A percentile compares a stretch with the other conserved stretches of the same genome.
These are phyloP conservation scores for Calamus simplicifolius DNA, from an alignment of 176 grass and related monocot genomes.

Conservation along the genomic window DNA sequence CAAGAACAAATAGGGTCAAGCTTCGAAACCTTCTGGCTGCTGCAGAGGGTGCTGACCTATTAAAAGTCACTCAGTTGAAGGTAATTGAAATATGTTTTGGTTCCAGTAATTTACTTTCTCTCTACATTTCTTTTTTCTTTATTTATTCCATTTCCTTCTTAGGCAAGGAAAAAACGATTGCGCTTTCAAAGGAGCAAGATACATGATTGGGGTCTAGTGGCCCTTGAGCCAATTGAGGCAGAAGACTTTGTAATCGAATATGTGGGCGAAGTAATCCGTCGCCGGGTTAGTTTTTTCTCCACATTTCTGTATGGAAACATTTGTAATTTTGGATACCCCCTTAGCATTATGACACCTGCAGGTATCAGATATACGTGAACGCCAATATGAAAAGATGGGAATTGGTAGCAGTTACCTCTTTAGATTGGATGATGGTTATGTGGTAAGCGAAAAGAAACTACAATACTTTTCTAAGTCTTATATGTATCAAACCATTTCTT, in stretches of 20 bases:
- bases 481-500: too few relatives aligned
- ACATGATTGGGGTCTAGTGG: constrained; percentile 94
- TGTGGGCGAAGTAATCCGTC: constrained; percentile 85
- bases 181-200: constrained; percentile 97
- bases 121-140: constrained; percentile 1
- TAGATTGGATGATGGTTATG: constrained; percentile 91
- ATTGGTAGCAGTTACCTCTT: constrained; percentile 98
- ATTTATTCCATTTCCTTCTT: constrained; percentile 16
- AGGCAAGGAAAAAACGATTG: constrained; percentile 89
- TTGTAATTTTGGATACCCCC: constrained; percentile 2
- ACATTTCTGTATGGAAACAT: not conserved
- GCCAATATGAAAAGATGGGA: constrained; percentile 79
- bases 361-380: constrained; percentile 85
- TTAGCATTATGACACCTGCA: constrained; percentile 29
- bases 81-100: constrained; percentile 20
- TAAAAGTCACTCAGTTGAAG: constrained; percentile 85
- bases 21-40: constrained; percentile 76
- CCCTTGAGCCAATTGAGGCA: constrained; percentile 84
- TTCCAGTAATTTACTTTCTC: constrained; percentile 14
- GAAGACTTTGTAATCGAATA: constrained; percentile 99
- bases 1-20: constrained; percentile 86
- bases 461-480: not conserved
- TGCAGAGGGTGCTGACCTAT: constrained; percentile 59
- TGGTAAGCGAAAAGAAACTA: constrained; percentile 44
- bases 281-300: constrained; percentile 42